Base-by-base conservation (phyloP, 176 grass and related monocot species). In the Oryza australiensis region DNA sequence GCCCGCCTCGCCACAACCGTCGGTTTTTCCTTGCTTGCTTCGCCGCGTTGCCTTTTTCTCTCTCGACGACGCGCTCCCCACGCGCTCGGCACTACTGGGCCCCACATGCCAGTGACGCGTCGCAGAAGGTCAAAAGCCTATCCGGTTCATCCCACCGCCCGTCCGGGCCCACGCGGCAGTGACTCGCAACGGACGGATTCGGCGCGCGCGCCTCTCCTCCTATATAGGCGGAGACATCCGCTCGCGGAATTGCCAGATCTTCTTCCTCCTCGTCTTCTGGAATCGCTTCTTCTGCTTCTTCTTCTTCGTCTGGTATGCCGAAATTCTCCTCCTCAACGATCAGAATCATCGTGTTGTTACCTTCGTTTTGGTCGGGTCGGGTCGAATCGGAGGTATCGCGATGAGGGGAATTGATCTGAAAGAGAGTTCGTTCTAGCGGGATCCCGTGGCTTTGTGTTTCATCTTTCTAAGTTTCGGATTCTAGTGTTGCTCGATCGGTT, bases 1-100 rank as follows among this genome's bases (percentile, higher is more conserved):
- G 6, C 51, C 51, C 51, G 9, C 51, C 51, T 2, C 51, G 5
- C 46, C 46, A 5, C 46, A 15, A 16, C 46, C 46, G 46, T 49
- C 46, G 4, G 46, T 1, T 67, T 67, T 18, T 40, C 9, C 38
- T 40, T 40, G n/a, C 14, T 83, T 66, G 28, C 81, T 83, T 83
- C 62, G 62, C 32, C 81, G 30, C 62, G 81, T 75, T 38, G n/a
- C 71, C 26, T 64, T 53, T 62, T 1, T 49, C 24, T 0, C 23
- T 9, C 3, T n/a, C 41, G 1, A 16, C 70, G 55, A 83, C 81
- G 70, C 81, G 81, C 81, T 66, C 22, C n/a, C n/a, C 59, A 83
- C 79, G 81, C 76, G 63, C 0, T n/a, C 32, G 67, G n/a, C n/a
- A n/a, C n/a, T n/a, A n/a, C 15, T 0, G 0, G 51, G 51, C 20